These are phyloP conservation scores for Royoungia palumana DNA, from an alignment of 768 basidiomycete species.

Conservation along the genomic window DNA sequence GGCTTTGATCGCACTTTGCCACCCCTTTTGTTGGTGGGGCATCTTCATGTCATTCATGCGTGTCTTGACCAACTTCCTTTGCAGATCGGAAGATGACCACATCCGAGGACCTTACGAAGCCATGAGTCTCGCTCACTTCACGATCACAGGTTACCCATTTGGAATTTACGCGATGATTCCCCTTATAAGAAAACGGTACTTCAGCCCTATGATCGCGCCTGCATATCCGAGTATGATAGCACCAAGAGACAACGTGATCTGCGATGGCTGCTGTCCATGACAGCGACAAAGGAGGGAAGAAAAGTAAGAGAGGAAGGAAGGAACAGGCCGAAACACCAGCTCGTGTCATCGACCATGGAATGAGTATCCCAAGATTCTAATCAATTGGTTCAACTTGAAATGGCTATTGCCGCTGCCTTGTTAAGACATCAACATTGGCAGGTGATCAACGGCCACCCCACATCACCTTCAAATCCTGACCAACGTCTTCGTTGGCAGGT, in stretches of 20 bases:
- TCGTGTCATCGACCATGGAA: neutral
- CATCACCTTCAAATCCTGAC: too few relatives aligned
- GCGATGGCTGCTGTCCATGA: slow-evolving; percentile 21
- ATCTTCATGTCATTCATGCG: neutral
- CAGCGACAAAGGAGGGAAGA: slow-evolving; percentile 8
- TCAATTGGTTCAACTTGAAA: too few relatives aligned
- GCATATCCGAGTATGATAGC: slow-evolving; percentile 63
- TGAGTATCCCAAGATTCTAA: too few relatives aligned
- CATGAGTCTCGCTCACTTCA: slow-evolving; percentile 50
- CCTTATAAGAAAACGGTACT: slow-evolving; percentile 52
- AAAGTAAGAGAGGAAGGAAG: slow-evolving; percentile 6
- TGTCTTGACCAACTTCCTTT: slow-evolving; percentile 2
- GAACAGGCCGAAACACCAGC: neutral
- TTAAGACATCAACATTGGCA: too few relatives aligned
- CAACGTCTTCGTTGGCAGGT: too few relatives aligned
- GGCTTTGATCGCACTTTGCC: neutral
- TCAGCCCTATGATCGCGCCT: slow-evolving; percentile 82
- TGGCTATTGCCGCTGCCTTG: too few relatives aligned
- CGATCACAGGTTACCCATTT: slow-evolving; percentile 32
- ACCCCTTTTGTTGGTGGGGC: slow-evolving; percentile 13
- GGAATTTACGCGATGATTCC: slow-evolving; percentile 48
- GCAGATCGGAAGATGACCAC: slow-evolving; percentile 38
- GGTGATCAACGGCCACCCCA: too few relatives aligned
- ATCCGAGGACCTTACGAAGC: slow-evolving; percentile 69
- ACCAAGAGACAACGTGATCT: slow-evolving; percentile 42